Evolutionary conservation across 1,284 basidiomycete genomes (phyloP).

Genomic region (Sparassis latifolia): DNA sequence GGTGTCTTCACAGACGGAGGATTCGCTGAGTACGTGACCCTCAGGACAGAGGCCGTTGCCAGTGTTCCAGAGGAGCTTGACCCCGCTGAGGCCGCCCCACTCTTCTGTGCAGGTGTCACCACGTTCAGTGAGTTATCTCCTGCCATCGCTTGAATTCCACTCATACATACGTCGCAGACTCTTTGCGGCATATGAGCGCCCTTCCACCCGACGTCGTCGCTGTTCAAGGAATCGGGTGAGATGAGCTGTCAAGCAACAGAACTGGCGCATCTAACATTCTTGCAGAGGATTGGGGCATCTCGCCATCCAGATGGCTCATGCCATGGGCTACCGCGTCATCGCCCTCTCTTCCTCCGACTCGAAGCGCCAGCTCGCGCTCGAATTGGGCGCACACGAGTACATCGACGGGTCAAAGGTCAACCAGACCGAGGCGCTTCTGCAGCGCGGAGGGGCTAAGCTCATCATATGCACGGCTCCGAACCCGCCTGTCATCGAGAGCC

Average conservation of each 20-base stretch:
- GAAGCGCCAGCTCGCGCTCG: slow-evolving; percentile 22
- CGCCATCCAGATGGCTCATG: slow-evolving; percentile 23
- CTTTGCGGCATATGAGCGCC: slow-evolving; percentile 9
- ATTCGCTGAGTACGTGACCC: slow-evolving; percentile 18
- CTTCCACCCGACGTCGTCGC: slow-evolving; percentile 22
- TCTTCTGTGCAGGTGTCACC: slow-evolving; percentile 62
- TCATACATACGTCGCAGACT: neutral
- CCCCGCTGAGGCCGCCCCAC: slow-evolving; percentile 71
- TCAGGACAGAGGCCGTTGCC: slow-evolving; percentile 42
- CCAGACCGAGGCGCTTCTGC: slow-evolving; percentile 17
- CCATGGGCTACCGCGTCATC: slow-evolving; percentile 25
- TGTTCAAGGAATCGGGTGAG: slow-evolving; percentile 28
- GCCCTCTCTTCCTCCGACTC: slow-evolving; percentile 21
- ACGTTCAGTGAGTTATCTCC: slow-evolving; percentile 14
- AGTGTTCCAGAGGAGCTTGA: slow-evolving; percentile 65
- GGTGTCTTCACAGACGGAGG: slow-evolving; percentile 12
- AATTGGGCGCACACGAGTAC: slow-evolving; percentile 25
- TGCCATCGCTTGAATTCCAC: neutral
- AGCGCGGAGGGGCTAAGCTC: slow-evolving; percentile 22
- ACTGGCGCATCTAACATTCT: no score
- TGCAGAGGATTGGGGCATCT: slow-evolving; percentile 27
- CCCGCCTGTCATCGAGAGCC: slow-evolving; percentile 10
- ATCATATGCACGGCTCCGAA: slow-evolving; percentile 23
- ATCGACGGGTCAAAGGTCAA: slow-evolving; percentile 21
- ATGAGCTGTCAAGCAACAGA: neutral